Base-by-base conservation (phyloP, 176 grass and related monocot genomes). In the Dendrocalamus sinicus region DNA sequence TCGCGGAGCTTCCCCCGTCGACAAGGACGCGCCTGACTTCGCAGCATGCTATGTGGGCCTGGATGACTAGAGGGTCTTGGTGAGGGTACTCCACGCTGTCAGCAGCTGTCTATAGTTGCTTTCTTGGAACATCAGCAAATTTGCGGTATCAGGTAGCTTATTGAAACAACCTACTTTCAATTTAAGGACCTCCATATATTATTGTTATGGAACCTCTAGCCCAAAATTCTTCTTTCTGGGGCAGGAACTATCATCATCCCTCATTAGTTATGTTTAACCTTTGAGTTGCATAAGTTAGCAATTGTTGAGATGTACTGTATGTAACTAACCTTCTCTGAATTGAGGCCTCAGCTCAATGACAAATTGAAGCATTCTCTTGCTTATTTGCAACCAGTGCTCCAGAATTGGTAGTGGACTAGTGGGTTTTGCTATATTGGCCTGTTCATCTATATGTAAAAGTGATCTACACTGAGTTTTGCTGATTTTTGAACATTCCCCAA, bases 121-220 rank as follows among this genome's bases (percentile, higher is more conserved):
- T 98, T 91, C 90, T 98, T 64, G 96, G 96, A 80, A 94, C 93
- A 68, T 98, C 96, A 57, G 87, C 96, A 77, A 98, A 98, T 83
- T 89, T 98, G n/a, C 93, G 93, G 24, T 98, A 98, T 74, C 93
- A 98, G 93, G 96, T 98, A 95, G 50, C 82, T 77, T 46, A 41
- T 20, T 44, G 12, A 19, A 72, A 26, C 66, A 46, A 28, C 52
- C 40, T 78, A 78, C 47, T 35, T 63, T 85, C 22, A 60, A 63
- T 70, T 48, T 30, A 76, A 83, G 44, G 50, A 50, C 50, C 12
- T 81, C 54, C 40, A 65, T 76, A 66, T 50, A 40, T 40, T 40
- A n/a, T 84, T 51, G 13, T 22, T 77, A 52, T 30, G 12, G 47
- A 52, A 80, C 12, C 46, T 70, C 32, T 4, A 81, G 50, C 67